Percentiles rank a stretch among this genome's conserved stretches.
Evolutionary conservation across 2,329 filamentous ascomycete species (phyloP).

Genomic region (Penicillium sp.): DNA sequence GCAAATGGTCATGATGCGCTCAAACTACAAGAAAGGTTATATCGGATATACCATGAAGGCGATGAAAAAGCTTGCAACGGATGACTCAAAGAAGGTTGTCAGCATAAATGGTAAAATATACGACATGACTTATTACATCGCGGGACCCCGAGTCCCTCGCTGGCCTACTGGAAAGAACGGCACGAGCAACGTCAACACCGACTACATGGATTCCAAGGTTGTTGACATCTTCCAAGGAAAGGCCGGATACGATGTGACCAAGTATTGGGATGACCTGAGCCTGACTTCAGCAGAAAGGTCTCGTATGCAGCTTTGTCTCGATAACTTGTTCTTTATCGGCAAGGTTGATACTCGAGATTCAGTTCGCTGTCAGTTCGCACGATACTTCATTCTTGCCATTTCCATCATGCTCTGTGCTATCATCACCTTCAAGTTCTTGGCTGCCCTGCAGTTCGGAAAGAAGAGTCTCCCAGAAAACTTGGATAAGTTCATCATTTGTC

Average conservation of each 20-base stretch:
- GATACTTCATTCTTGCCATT: slow-evolving; percentile 85
- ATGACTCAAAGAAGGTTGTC: slow-evolving; percentile 68
- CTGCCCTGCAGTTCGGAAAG: slow-evolving; percentile 87
- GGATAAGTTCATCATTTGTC: slow-evolving; percentile 97
- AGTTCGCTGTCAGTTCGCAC: slow-evolving; percentile 78
- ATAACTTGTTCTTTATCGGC: slow-evolving; percentile 94
- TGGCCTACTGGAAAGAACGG: slow-evolving; percentile 56
- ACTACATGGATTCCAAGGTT: slow-evolving; percentile 81
- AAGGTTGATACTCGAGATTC: slow-evolving; percentile 91
- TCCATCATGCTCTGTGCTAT: slow-evolving; percentile 77
- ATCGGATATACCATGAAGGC: slow-evolving; percentile 82
- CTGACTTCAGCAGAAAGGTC: slow-evolving; percentile 59
- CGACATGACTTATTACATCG: slow-evolving; percentile 81
- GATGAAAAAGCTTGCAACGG: slow-evolving; percentile 65
- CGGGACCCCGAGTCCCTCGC: slow-evolving; percentile 69
- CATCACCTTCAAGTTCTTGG: slow-evolving; percentile 94
- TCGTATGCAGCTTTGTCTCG: slow-evolving; percentile 79
- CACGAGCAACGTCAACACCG: slow-evolving; percentile 55
- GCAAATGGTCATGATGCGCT: slow-evolving; percentile 75
- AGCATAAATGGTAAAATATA: slow-evolving; percentile 81
- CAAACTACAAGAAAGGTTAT: slow-evolving; percentile 81
- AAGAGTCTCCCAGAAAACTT: slow-evolving; percentile 94
- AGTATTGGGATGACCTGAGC: slow-evolving; percentile 74
- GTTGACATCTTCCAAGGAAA: slow-evolving; percentile 74
- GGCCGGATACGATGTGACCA: slow-evolving; percentile 77